Conservation (phyloP, 2,329 filamentous ascomycete genomes). For the Fusarium mangiferae region DNA sequence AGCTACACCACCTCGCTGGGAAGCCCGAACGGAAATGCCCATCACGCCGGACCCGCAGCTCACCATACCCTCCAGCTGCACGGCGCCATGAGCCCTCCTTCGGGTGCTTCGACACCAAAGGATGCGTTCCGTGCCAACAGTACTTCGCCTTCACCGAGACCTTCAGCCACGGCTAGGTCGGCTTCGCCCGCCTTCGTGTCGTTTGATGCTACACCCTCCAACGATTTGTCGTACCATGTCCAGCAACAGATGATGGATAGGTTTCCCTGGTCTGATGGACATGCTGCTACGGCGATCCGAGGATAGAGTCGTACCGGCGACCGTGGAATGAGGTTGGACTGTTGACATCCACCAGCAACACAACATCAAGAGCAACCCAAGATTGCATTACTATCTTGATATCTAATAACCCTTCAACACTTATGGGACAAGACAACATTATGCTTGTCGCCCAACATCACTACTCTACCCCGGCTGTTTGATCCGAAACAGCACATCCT, state of each 20-base stretch:
- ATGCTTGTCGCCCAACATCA: slow-evolving; percentile 3
- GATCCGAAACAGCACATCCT: slow-evolving; percentile 30
- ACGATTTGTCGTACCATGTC: slow-evolving; percentile 52
- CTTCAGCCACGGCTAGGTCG: slow-evolving; percentile 53
- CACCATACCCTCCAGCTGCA: slow-evolving; percentile 55
- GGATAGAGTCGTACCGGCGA: slow-evolving; percentile 46
- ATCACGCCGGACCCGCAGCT: slow-evolving; percentile 52
- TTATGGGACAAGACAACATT: background rate
- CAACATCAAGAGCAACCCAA: slow-evolving; percentile 16
- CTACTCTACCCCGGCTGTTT: slow-evolving; percentile 32
- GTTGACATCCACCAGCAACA: slow-evolving; percentile 17
- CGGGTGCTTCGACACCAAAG: slow-evolving; percentile 37
- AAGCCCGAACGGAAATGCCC: slow-evolving; percentile 21
- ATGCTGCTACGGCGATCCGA: slow-evolving; percentile 61
- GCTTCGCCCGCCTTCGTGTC: slow-evolving; percentile 59
- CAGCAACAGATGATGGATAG: slow-evolving; percentile 56
- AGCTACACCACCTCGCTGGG: slow-evolving; percentile 20
- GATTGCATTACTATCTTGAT: slow-evolving; percentile 28
- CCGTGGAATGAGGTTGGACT: slow-evolving; percentile 21
- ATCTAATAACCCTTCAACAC: slow-evolving; percentile 18
- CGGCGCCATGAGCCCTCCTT: slow-evolving; percentile 29
- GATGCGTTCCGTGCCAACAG: slow-evolving; percentile 44
- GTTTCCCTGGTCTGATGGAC: slow-evolving; percentile 61
- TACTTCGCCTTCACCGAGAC: slow-evolving; percentile 46
- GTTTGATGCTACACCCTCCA: slow-evolving; percentile 59